Evolutionary conservation across 1,284 basidiomycete genomes (phyloP).

Genomic region (Exobasidium cylindrosporum): DNA sequence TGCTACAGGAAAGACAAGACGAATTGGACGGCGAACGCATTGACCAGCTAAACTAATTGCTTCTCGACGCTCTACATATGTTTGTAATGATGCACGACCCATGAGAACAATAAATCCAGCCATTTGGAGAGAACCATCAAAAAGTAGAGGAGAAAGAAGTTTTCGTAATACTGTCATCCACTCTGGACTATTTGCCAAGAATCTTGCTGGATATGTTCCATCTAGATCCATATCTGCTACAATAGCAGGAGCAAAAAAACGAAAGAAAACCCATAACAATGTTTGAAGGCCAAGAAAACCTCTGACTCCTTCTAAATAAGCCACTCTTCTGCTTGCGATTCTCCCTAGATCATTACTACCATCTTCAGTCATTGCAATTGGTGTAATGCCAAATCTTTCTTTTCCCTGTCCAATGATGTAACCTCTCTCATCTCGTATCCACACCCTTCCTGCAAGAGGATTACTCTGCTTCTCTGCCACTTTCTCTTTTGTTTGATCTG

Average conservation of each 20-base stretch:
- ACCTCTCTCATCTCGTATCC: neutral
- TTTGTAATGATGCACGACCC: constrained; percentile 28
- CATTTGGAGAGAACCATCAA: constrained; percentile 34
- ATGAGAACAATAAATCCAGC: constrained; percentile 35
- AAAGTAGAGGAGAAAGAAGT: constrained; percentile 31
- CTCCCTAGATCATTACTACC: constrained; percentile 6
- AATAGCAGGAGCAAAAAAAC: constrained; percentile 38
- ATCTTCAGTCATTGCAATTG: constrained; percentile 1
- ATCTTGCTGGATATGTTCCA: neutral
- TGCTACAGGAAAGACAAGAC: constrained; percentile 32
- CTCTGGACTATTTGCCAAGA: neutral
- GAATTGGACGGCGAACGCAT: constrained; percentile 36
- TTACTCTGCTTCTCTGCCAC: neutral
- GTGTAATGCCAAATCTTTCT: neutral
- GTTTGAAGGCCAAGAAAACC: constrained; percentile 36
- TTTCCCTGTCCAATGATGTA: neutral
- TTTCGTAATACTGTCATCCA: constrained; percentile 39
- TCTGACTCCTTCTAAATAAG: constrained; percentile 11
- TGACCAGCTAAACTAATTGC: constrained; percentile 26
- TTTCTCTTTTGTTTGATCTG: too few relatives aligned
- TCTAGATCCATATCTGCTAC: constrained; percentile 24
- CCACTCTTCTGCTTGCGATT: constrained; percentile 1
- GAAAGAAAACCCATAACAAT: constrained; percentile 39
- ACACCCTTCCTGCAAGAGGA: neutral
- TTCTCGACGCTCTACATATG: constrained; percentile 32